Percentiles rank a stretch among this genome's conserved stretches.
These are phyloP conservation scores for Suillus brevipes DNA, from an alignment of 768 basidiomycete genomes.

Conservation along the genomic window DNA sequence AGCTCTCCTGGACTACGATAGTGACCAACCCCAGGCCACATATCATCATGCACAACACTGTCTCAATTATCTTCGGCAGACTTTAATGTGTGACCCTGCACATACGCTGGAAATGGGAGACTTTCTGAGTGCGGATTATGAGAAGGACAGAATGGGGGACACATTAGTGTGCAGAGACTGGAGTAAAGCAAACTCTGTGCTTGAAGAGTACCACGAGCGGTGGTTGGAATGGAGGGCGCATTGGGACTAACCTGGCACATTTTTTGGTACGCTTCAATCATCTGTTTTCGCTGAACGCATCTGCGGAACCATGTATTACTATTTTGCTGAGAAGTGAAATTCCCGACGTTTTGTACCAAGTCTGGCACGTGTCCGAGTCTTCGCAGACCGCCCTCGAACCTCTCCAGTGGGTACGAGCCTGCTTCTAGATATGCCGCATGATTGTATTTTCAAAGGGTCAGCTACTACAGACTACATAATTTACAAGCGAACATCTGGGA, in stretches of 20 bases:
- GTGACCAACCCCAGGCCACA: neutral
- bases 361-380: conserved; percentile 40
- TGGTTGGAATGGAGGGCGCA: neutral
- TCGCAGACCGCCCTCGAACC: no score
- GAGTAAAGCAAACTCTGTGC: conserved; percentile 16
- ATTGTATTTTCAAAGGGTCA: no score
- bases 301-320: neutral
- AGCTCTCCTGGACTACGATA: neutral
- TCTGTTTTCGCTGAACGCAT: neutral
- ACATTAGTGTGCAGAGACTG: conserved; percentile 26
- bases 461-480: no score
- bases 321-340: conserved; percentile 29
- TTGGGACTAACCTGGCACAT: neutral
- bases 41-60: conserved; percentile 35
- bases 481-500: no score
- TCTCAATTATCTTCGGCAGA: conserved; percentile 39
- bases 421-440: no score
- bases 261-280: neutral
- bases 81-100: conserved; percentile 29
- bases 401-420: no score
- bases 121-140: conserved; percentile 30
- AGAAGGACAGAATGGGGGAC: conserved; percentile 22
- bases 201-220: conserved; percentile 11
- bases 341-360: conserved; percentile 54
- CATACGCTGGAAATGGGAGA: conserved; percentile 32